Base-by-base conservation (phyloP, 108 stramenopile species). In the Epipyxis sp. region DNA sequence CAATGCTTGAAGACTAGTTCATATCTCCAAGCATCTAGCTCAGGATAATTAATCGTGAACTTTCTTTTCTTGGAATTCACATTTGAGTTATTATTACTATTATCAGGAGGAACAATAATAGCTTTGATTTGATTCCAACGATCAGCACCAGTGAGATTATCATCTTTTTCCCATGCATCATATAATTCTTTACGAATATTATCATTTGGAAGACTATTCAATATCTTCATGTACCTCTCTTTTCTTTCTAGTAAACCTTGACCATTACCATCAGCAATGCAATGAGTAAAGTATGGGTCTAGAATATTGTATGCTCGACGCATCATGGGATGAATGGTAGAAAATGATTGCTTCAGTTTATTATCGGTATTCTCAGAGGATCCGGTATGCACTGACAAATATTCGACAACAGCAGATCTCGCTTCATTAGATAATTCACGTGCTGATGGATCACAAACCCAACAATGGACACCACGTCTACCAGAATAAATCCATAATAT, bases 381-480 rank as follows among this genome's bases (percentile, higher is more conserved):
- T 27, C 83, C 88, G 0, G 44, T 35, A 42, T 84, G 77, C 76
- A 97, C 93, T 90, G 94, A 93, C 82, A 98, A 92, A 88, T 98
- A 99, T 27, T 88, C 83, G 20, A 97, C 97, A 29, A 99, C 90
- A 1, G 96, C 95, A 44, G 89, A 84, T 71, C 98, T 85, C 58
- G 89, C 97, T 57, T 96, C 95, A 84, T 99, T 94, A 16, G 89
- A 81, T 29, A 99, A 89, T 67, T 59, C 83, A 50, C 97, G 84
- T 0, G 97, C 97, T 25, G 61, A 50, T 58, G 91, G 90, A 77
- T 99, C 98, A 78, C 93, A 93, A 29, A 99, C 95, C 98, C 98
- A 99, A 79, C 95, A 96, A 85, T 99, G 98, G 74, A 99, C 93
- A n/a, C 98, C 98, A 81, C 98, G 94, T 44, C 98, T 91, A 25